These are phyloP conservation scores for Venturia aucupariae DNA, from an alignment of 2,329 filamentous ascomycete species.

Conservation along the genomic window DNA sequence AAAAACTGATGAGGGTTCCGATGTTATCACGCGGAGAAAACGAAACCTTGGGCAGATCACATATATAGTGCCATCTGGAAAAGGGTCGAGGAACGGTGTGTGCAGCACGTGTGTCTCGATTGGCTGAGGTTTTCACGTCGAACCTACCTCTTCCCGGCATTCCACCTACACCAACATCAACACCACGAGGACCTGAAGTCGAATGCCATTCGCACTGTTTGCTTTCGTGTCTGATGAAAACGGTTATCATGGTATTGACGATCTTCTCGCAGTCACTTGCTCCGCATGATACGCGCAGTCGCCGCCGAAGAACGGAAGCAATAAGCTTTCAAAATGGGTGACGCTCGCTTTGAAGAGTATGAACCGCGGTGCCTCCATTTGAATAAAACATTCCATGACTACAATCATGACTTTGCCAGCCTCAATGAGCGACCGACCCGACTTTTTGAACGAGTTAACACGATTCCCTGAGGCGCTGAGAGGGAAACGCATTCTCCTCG, in stretches of 20 bases:
- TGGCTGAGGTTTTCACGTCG: neutral
- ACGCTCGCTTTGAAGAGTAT: neutral
- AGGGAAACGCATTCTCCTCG: slow-evolving; percentile 55
- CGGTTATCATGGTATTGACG: neutral
- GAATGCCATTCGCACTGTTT: neutral
- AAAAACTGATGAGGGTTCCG: neutral
- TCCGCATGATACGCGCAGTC: neutral
- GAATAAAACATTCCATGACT: neutral
- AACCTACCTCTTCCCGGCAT: neutral
- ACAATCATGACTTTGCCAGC: neutral
- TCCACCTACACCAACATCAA: neutral
- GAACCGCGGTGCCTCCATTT: neutral
- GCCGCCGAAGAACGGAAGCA: neutral
- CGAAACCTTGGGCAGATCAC: neutral
- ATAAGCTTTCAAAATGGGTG: neutral
- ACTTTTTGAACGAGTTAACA: neutral
- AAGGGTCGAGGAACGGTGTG: neutral
- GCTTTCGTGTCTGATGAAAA: neutral
- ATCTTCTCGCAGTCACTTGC: neutral
- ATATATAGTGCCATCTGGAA: neutral
- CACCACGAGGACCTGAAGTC: slow-evolving; percentile 1
- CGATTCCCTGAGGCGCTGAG: slow-evolving; percentile 40
- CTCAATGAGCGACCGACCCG: neutral
- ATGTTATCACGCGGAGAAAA: neutral
- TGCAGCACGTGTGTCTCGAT: neutral